These are phyloP conservation scores for Geotrichum carabidarum DNA, from an alignment of 1,139 yeast species.

Conservation along the genomic window DNA sequence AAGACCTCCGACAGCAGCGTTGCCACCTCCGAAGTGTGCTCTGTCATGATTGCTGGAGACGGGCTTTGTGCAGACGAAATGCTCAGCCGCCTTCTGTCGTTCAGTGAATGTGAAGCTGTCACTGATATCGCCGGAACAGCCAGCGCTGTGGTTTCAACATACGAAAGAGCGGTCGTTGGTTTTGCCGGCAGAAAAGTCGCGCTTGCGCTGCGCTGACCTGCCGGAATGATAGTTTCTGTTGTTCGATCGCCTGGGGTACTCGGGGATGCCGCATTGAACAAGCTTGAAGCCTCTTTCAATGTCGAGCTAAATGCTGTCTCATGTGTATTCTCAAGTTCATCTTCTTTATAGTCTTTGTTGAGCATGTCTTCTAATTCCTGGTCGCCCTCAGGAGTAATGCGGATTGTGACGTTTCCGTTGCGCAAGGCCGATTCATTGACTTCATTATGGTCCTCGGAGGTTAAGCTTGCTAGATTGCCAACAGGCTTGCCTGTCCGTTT, in stretches of 20 bases:
- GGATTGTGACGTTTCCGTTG: background rate
- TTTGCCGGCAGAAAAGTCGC: slow-evolving; percentile 23
- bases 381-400: too few species aligned
- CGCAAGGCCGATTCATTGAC: background rate
- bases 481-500: too few species aligned
- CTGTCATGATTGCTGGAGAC: slow-evolving; percentile 20
- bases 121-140: background rate
- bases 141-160: slow-evolving; percentile 2
- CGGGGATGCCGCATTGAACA: background rate
- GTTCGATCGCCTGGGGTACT: background rate
- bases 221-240: background rate
- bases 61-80: slow-evolving; percentile 9
- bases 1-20: slow-evolving; percentile 29
- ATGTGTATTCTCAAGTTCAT: background rate
- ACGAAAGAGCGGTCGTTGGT: slow-evolving; percentile 29
- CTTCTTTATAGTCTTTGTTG: background rate
- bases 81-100: background rate
- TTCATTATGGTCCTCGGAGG: too few species aligned
- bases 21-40: slow-evolving; percentile 25
- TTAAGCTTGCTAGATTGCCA: too few species aligned
- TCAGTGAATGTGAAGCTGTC: background rate
- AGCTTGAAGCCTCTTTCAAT: too few species aligned
- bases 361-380: slow-evolving; percentile 1
- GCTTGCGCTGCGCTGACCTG: slow-evolving; percentile 2
- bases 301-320: background rate